phyloP scores from a whole-genome alignment of 2,329 filamentous ascomycete genomes.

The Penicillium sp. region DNA sequence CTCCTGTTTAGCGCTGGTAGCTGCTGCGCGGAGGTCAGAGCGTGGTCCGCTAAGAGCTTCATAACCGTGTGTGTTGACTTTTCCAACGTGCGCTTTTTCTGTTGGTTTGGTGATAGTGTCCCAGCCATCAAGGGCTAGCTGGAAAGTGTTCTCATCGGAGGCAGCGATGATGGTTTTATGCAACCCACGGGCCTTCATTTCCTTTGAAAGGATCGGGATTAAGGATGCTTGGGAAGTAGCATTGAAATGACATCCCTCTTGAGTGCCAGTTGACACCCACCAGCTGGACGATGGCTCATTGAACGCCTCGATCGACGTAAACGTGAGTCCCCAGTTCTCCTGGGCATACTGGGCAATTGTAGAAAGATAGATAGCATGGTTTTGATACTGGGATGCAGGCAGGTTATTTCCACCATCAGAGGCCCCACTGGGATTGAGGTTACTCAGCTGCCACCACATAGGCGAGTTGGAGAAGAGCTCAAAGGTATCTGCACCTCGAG shows the following conservation, averaged over 20 bases:
- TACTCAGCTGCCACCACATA: constrained; percentile 13
- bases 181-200: constrained; percentile 6
- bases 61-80: constrained; percentile 13
- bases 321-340: constrained; percentile 11
- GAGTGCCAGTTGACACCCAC: constrained; percentile 11
- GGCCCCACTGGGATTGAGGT: constrained; percentile 12
- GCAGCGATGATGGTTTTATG: constrained; percentile 10
- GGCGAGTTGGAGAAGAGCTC: constrained; percentile 16
- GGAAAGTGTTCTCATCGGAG: constrained; percentile 11
- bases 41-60: constrained; percentile 2
- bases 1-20: constrained; percentile 2
- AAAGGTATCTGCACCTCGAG: constrained; percentile 10
- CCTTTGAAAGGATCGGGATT: constrained; percentile 5
- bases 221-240: constrained; percentile 7
- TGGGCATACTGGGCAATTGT: constrained; percentile 11
- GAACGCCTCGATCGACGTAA: constrained; percentile 12
- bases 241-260: constrained; percentile 13
- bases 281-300: constrained; percentile 11
- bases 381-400: constrained; percentile 12
- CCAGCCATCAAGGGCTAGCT: constrained; percentile 9
- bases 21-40: constrained; percentile 1
- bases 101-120: constrained; percentile 8
- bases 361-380: constrained; percentile 13
- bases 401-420: constrained; percentile 8
- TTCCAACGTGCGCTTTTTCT: constrained; percentile 2